A percentile compares a stretch with the other conserved stretches of the same genome.
Evolutionary conservation across 345 rosid genomes (phyloP).

Genomic region (Crucihimalaya himalaica): DNA sequence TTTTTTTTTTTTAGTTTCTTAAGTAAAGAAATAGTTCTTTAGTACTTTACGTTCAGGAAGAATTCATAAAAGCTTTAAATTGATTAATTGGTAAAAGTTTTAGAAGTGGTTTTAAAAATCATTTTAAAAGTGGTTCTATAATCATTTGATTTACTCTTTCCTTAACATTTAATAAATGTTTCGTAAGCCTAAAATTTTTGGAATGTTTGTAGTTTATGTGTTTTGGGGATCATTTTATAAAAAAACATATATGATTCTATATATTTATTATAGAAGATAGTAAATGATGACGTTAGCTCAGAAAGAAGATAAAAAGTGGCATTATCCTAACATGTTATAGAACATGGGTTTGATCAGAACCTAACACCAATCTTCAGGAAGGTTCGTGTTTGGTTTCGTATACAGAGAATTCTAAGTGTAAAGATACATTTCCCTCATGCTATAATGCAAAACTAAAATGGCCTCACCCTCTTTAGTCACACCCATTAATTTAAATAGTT

Average conservation of each 20-base stretch:
- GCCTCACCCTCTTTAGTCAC: constrained; percentile 2
- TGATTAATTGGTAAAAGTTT: background rate
- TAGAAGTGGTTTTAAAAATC: background rate
- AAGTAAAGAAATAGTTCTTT: background rate
- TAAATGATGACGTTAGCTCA: constrained; percentile 16
- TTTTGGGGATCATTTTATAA: background rate
- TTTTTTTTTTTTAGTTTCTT: background rate
- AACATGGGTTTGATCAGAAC: constrained; percentile 48
- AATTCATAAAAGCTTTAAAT: background rate
- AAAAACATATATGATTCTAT: background rate
- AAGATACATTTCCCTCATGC: constrained; percentile 41
- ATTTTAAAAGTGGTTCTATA: background rate
- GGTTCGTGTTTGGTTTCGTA: constrained; percentile 40
- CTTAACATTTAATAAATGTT: background rate
- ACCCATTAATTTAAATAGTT: constrained; percentile 11
- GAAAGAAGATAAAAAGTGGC: constrained; percentile 38
- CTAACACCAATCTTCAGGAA: constrained; percentile 33
- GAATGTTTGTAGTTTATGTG: background rate
- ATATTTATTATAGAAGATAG: background rate
- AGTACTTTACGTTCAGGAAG: background rate
- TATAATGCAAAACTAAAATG: constrained; percentile 17
- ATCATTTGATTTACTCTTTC: background rate
- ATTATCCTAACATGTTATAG: constrained; percentile 43
- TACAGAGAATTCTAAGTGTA: constrained; percentile 41
- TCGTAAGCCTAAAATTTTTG: background rate